phyloP scores from a whole-genome alignment of 768 basidiomycete species.

The Xerocomellus chrysenteron region DNA sequence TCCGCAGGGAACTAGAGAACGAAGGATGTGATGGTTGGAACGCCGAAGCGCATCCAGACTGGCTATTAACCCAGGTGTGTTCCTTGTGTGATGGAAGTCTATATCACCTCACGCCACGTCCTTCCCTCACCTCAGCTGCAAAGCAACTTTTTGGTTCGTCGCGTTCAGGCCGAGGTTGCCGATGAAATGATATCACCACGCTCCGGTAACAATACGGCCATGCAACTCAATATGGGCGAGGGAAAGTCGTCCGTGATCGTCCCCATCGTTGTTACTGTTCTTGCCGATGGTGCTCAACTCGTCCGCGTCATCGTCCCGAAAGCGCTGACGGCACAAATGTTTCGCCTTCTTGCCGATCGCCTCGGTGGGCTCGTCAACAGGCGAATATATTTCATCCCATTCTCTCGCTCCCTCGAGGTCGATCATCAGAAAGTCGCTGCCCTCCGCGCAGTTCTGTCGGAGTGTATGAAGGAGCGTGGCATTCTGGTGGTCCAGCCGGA shows the following conservation, averaged over 20 bases:
- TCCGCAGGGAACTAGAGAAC: too few relatives aligned
- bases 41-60: too few relatives aligned
- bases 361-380: slow-evolving; percentile 45
- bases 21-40: too few relatives aligned
- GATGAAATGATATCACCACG: too few relatives aligned
- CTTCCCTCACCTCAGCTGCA: slow-evolving; percentile 35
- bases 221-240: too few relatives aligned
- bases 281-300: slow-evolving; percentile 43
- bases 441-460: slow-evolving; percentile 35
- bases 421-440: slow-evolving; percentile 9
- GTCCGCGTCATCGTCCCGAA: slow-evolving; percentile 53
- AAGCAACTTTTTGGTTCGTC: slow-evolving; percentile 38
- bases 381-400: slow-evolving; percentile 48
- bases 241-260: slow-evolving; percentile 46
- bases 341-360: slow-evolving; percentile 43
- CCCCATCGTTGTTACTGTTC: slow-evolving; percentile 39
- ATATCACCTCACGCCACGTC: too few relatives aligned
- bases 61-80: too few relatives aligned
- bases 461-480: slow-evolving; percentile 41
- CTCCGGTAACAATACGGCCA: too few relatives aligned
- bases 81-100: too few relatives aligned
- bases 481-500: slow-evolving; percentile 54
- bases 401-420: slow-evolving; percentile 40
- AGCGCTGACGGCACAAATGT: slow-evolving; percentile 45
- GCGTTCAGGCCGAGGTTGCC: slow-evolving; percentile 39